phyloP scores from a whole-genome alignment of 768 basidiomycete genomes.

The Collybiopsis confluens region DNA sequence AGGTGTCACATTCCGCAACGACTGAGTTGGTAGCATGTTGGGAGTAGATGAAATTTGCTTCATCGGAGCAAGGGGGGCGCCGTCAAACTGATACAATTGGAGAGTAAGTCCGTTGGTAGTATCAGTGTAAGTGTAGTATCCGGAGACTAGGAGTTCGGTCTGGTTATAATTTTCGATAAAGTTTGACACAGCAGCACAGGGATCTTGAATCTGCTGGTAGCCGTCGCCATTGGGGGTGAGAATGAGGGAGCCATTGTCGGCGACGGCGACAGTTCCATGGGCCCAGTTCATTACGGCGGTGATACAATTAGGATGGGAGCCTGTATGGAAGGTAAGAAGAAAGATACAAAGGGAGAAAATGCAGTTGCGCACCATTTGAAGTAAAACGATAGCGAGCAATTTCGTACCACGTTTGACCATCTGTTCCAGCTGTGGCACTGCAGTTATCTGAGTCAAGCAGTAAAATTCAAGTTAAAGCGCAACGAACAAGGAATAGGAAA shows the following conservation, averaged over 20 bases:
- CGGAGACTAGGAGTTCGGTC: constrained; percentile 59
- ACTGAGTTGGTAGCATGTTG: constrained; percentile 79
- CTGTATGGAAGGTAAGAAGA: constrained; percentile 30
- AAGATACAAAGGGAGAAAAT: constrained; percentile 4
- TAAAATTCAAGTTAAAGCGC: neutral
- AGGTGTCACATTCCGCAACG: constrained; percentile 51
- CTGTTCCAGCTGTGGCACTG: constrained; percentile 33
- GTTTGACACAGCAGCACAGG: constrained; percentile 85
- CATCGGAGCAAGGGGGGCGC: constrained; percentile 67
- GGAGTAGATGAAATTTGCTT: constrained; percentile 67
- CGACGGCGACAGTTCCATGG: constrained; percentile 72
- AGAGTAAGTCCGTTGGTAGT: constrained; percentile 57
- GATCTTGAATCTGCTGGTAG: constrained; percentile 91
- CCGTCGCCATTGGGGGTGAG: constrained; percentile 80
- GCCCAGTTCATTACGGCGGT: constrained; percentile 85
- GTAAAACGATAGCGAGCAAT: constrained; percentile 87
- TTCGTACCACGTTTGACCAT: constrained; percentile 77
- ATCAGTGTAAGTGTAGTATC: constrained; percentile 70
- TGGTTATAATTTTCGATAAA: constrained; percentile 82
- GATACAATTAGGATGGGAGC: constrained; percentile 83
- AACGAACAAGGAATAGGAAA: constrained; percentile 86
- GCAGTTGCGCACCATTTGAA: constrained; percentile 63
- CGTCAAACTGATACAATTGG: constrained; percentile 77
- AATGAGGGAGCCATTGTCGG: constrained; percentile 76
- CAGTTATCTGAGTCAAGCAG: neutral